Percentiles rank a stretch among this genome's conserved stretches.
These are phyloP conservation scores for Aspergillus hiratsukae DNA, from an alignment of 2,329 filamentous ascomycete genomes.

Conservation along the genomic window DNA sequence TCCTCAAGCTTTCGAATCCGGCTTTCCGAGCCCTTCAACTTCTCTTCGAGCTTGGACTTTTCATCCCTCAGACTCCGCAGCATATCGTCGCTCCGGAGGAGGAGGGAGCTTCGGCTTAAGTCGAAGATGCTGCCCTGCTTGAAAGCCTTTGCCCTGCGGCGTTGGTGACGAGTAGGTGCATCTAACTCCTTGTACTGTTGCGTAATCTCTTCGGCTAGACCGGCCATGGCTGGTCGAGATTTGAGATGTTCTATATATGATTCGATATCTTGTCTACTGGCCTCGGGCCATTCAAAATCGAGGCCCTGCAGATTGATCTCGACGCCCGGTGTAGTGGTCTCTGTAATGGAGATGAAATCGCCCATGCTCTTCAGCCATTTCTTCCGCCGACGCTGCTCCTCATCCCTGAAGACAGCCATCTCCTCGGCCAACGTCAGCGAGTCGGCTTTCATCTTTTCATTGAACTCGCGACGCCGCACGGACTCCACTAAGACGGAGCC, in stretches of 20 bases:
- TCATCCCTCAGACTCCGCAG: slow-evolving; percentile 74
- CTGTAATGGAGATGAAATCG: slow-evolving; percentile 61
- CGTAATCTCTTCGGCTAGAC: slow-evolving; percentile 65
- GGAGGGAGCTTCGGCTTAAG: slow-evolving; percentile 77
- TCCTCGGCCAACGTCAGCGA: slow-evolving; percentile 86
- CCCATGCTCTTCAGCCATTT: slow-evolving; percentile 88
- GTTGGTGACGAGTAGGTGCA: slow-evolving; percentile 78
- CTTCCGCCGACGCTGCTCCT: slow-evolving; percentile 80
- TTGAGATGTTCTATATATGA: slow-evolving; percentile 66
- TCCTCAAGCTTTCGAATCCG: slow-evolving; percentile 89
- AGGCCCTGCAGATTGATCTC: slow-evolving; percentile 82
- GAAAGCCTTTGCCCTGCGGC: slow-evolving; percentile 84
- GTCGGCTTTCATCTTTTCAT: slow-evolving; percentile 82
- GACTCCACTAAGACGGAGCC: slow-evolving; percentile 84
- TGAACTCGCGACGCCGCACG: slow-evolving; percentile 82
- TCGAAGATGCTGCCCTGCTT: slow-evolving; percentile 96
- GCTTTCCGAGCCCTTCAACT: slow-evolving; percentile 77
- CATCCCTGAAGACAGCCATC: slow-evolving; percentile 85
- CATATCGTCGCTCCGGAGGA: slow-evolving; percentile 82
- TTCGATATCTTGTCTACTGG: slow-evolving; percentile 71
- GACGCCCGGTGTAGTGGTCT: slow-evolving; percentile 68
- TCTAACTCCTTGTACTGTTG: slow-evolving; percentile 76
- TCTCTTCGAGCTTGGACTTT: slow-evolving; percentile 69
- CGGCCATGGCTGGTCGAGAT: slow-evolving; percentile 60
- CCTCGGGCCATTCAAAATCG: slow-evolving; percentile 73